Evolutionary conservation across 2,329 filamentous ascomycete genomes (phyloP), one percentile per base, ranked within the genome.

Genomic region (Ophiocordyceps unilateralis): DNA sequence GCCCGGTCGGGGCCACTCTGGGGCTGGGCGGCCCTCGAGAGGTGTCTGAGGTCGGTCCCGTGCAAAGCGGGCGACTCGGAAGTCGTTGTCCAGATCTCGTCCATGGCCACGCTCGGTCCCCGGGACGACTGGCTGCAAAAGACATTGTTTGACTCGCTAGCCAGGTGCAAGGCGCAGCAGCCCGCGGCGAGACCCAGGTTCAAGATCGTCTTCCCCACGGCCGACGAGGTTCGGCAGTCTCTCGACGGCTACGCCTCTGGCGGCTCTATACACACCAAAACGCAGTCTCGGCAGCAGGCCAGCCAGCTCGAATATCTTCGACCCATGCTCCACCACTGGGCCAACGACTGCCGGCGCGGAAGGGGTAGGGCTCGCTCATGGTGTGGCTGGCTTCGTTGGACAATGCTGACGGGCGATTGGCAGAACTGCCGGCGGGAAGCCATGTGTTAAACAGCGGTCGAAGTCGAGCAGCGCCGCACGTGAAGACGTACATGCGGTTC

Each of bases 401-500:
- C 20, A 15, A 12, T 11, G 10, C 4, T 19, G 32, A 32, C 44
- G 42, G 21, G 42, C 39, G 12, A 26, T 14, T 4, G 9, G 28
- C 41, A 62, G 62, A 51, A 23, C 46, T 62, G 14, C 42, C 46
- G 5, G 46, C 53, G 15, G 46, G 50, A 14, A 43, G 45, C 1
- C 22, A 37, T 2, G 41, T 57, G 1, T 55, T 53, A 6, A 67
- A 81, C 46, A 72, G 74, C 9, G 77, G 79, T 1, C 68, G 83
- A 43, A 67, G 74, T 40, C 69, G 76, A 24, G 86, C 85, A 17
- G 84, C 85, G 1, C 87, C 87, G 0, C 87, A 94, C 51, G 83
- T 93, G 56, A 94, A 94, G 58, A 93, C 86, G 0, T 94, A 91
- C 53, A 77, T 88, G 39, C 75, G 83, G 5, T 87, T 70, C 49